These are phyloP conservation scores for Trametes gibbosa DNA, from an alignment of 768 basidiomycete genomes.

Conservation along the genomic window DNA sequence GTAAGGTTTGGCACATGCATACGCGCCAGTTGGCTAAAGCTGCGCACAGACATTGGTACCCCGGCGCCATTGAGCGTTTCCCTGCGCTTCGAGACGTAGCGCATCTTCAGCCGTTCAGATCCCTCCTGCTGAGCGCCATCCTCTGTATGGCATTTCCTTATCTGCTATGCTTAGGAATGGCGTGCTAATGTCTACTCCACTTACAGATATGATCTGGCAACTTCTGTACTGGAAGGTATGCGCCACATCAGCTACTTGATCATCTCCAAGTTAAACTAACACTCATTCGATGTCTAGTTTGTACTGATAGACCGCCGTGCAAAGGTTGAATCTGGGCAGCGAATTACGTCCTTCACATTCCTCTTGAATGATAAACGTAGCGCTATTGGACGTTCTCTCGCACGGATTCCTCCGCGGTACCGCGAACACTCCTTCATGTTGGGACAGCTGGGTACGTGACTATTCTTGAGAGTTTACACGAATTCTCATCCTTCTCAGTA, in stretches of 20 bases:
- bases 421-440: slow-evolving; percentile 76
- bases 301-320: slow-evolving; percentile 82
- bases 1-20: slow-evolving; percentile 39
- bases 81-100: slow-evolving; percentile 77
- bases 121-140: slow-evolving; percentile 74
- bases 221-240: slow-evolving; percentile 86
- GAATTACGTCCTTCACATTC: slow-evolving; percentile 87
- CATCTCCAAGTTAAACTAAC: neutral
- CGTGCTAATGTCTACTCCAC: slow-evolving; percentile 2
- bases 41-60: slow-evolving; percentile 77
- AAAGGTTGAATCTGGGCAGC: slow-evolving; percentile 89
- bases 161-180: neutral
- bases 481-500: slow-evolving; percentile 40
- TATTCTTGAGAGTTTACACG: neutral
- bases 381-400: slow-evolving; percentile 70
- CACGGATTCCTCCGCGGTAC: slow-evolving; percentile 54
- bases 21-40: neutral
- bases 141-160: slow-evolving; percentile 65
- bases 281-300: slow-evolving; percentile 47
- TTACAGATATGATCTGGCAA: slow-evolving; percentile 90
- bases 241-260: neutral
- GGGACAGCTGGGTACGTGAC: slow-evolving; percentile 70
- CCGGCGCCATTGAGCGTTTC: slow-evolving; percentile 74
- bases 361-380: slow-evolving; percentile 87
- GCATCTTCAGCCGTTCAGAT: slow-evolving; percentile 64